Percentiles rank a stretch among this genome's conserved stretches.
Conservation (phyloP, 805 yeast species). For the Starmerella riodocensis region DNA sequence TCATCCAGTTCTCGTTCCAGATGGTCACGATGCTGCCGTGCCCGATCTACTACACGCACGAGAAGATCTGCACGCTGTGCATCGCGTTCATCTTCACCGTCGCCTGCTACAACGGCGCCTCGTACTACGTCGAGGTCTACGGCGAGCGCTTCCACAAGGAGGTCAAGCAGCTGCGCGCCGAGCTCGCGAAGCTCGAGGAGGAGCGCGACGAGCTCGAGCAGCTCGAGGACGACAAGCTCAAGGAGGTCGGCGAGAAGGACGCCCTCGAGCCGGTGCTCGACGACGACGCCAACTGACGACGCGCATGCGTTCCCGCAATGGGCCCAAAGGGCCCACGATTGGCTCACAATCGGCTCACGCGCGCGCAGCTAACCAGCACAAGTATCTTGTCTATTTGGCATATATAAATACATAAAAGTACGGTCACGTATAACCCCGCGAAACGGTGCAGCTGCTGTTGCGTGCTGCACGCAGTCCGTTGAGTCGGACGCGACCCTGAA, state of each 20-base stretch:
- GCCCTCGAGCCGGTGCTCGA: too few relatives aligned
- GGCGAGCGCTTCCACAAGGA: conserved; percentile 85
- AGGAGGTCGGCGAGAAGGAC: too few relatives aligned
- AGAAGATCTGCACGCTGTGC: conserved; percentile 52
- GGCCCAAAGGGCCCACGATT: too few relatives aligned
- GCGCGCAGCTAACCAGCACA: neutral
- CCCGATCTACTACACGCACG: conserved; percentile 72
- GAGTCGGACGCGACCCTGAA: too few relatives aligned
- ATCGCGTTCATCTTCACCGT: conserved; percentile 58
- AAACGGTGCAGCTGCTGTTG: too few relatives aligned
- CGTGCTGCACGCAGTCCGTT: too few relatives aligned
- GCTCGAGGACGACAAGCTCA: neutral
- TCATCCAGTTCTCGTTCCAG: conserved; percentile 80
- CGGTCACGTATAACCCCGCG: too few relatives aligned
- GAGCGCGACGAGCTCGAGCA: conserved; percentile 3
- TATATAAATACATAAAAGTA: neutral
- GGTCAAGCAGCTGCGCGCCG: conserved; percentile 54
- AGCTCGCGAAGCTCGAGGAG: conserved; percentile 50
- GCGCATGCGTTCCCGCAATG: too few relatives aligned
- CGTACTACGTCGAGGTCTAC: conserved; percentile 81
- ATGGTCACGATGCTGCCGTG: conserved; percentile 74
- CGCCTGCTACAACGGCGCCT: conserved; percentile 89
- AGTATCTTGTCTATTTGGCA: neutral
- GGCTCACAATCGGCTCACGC: too few relatives aligned
- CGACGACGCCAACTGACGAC: too few relatives aligned